Percentiles rank a stretch among this genome's conserved stretches.
Conservation (phyloP, 2,329 filamentous ascomycete genomes). For the Knufia fluminis region DNA sequence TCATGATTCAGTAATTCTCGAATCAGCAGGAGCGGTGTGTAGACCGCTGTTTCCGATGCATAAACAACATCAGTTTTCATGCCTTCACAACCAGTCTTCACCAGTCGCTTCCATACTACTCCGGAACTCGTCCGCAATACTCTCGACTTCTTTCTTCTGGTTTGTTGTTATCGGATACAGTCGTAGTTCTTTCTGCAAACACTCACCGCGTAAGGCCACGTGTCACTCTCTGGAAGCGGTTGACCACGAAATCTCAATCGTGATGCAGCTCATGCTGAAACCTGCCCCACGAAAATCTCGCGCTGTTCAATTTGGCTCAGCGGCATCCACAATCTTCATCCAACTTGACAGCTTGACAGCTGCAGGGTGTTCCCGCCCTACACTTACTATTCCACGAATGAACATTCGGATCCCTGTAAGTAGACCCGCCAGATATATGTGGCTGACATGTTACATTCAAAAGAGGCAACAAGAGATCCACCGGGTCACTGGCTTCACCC, state of each 20-base stretch:
- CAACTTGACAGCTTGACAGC: too few relatives aligned
- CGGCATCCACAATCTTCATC: not conserved
- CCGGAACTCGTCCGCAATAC: not conserved
- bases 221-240: not conserved
- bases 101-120: not conserved
- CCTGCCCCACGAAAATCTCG: not conserved
- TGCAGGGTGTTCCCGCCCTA: not conserved
- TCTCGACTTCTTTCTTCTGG: not conserved
- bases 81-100: too few relatives aligned
- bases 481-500: too few relatives aligned
- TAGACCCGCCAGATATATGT: not conserved
- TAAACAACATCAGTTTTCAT: not conserved
- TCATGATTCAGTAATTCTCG: not conserved
- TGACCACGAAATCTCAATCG: not conserved
- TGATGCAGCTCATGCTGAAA: not conserved
- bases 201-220: not conserved
- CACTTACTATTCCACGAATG: too few relatives aligned
- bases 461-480: too few relatives aligned
- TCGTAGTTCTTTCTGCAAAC: not conserved
- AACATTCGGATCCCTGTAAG: too few relatives aligned
- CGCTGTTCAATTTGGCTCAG: not conserved
- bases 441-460: too few relatives aligned
- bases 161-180: not conserved
- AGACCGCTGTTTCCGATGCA: not conserved
- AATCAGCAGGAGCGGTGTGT: not conserved